Evolutionary conservation across 2,329 filamentous ascomycete species (phyloP).

Genomic region (Colletotrichum tamarilloi): DNA sequence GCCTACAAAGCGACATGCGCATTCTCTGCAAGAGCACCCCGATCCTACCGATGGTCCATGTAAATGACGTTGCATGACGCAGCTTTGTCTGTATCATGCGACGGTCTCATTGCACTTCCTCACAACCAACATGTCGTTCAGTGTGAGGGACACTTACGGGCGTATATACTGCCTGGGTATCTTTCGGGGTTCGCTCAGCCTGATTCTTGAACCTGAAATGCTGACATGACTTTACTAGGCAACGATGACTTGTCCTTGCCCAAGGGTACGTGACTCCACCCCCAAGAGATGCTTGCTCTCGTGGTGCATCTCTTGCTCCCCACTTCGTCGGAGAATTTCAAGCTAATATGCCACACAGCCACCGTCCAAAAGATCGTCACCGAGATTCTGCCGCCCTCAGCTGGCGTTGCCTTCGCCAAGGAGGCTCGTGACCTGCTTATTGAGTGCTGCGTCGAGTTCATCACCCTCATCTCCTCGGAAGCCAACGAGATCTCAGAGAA

Average conservation of each 20-base stretch:
- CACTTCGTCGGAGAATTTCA: not conserved
- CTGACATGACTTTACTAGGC: slow-evolving; percentile 56
- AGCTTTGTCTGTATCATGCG: not conserved
- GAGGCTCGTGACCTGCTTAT: slow-evolving; percentile 96
- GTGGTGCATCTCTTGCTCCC: not conserved
- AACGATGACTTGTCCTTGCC: slow-evolving; percentile 74
- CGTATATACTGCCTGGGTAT: not conserved
- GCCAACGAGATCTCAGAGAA: slow-evolving; percentile 99
- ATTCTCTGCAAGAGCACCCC: not conserved
- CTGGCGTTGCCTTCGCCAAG: slow-evolving; percentile 88
- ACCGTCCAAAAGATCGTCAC: slow-evolving; percentile 89
- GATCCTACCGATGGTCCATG: not conserved
- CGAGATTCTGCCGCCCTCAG: slow-evolving; percentile 84
- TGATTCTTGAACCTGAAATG: not conserved
- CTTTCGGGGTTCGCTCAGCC: not conserved
- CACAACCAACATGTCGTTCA: not conserved
- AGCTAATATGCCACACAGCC: slow-evolving; percentile 51
- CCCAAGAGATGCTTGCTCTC: not conserved
- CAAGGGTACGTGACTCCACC: slow-evolving; percentile 62
- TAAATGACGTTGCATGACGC: not conserved
- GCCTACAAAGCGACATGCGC: not conserved
- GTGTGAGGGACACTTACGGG: not conserved
- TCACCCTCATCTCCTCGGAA: slow-evolving; percentile 97
- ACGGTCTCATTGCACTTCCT: not conserved
- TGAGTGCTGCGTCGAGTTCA: slow-evolving; percentile 99